phyloP scores from a whole-genome alignment of 306 rosid genomes.

The Amphicarpaea edgeworthii region DNA sequence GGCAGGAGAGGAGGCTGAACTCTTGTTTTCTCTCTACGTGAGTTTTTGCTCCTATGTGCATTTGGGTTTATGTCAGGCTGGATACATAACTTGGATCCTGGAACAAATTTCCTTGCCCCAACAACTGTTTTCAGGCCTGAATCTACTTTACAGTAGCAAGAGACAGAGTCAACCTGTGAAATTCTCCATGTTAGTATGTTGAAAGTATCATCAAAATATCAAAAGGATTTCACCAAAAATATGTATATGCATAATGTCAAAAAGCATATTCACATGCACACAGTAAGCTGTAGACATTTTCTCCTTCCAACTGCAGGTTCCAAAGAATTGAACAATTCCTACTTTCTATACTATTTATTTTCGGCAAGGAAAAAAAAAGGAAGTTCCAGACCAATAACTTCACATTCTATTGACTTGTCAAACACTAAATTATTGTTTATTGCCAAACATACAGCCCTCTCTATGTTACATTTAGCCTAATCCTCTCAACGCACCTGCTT shows the following conservation, averaged over 20 bases:
- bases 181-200: slow-evolving; percentile 51
- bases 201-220: slow-evolving; percentile 9
- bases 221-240: slow-evolving; percentile 19
- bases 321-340: neutral
- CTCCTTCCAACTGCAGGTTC: slow-evolving; percentile 8
- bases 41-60: slow-evolving; percentile 80
- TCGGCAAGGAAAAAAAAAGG: neutral
- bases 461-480: too few relatives aligned
- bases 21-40: slow-evolving; percentile 83
- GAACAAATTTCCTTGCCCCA: slow-evolving; percentile 96
- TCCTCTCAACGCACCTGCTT: too few relatives aligned
- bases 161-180: slow-evolving; percentile 94
- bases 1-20: slow-evolving; percentile 96
- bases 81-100: slow-evolving; percentile 93
- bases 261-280: slow-evolving; percentile 18
- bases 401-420: slow-evolving; percentile 10
- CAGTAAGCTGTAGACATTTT: neutral
- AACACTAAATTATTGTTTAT: neutral
- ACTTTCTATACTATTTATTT: neutral
- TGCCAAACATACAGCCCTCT: too few relatives aligned
- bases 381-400: slow-evolving; percentile 2
- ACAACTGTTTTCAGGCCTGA: slow-evolving; percentile 92
- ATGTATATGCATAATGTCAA: slow-evolving; percentile 15
- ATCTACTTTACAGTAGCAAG: slow-evolving; percentile 98
- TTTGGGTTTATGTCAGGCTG: slow-evolving; percentile 98